Conservation (phyloP, 352 stramenopile species). For the Phytophthora chlamydospora region DNA sequence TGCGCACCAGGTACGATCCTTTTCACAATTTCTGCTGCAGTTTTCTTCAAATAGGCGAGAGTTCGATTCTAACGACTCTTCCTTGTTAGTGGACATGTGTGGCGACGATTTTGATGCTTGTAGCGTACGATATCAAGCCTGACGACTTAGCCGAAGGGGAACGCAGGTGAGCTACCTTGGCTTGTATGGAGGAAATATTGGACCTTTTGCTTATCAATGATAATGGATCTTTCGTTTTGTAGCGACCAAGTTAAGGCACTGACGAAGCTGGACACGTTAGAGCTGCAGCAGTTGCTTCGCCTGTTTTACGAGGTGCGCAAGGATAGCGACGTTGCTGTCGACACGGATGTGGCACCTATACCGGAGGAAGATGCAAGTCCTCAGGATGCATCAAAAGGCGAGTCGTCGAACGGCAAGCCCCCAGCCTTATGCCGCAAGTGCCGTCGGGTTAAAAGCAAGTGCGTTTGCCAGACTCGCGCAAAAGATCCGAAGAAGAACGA, state of each 20-base stretch:
- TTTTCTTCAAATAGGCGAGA: neutral
- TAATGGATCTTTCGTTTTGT: conserved; percentile 6
- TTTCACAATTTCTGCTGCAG: neutral
- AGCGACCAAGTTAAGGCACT: conserved; percentile 45
- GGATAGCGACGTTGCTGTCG: conserved; percentile 63
- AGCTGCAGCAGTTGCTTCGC: conserved; percentile 68
- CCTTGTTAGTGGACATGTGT: conserved; percentile 67
- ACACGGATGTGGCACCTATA: conserved; percentile 52
- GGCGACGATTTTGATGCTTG: conserved; percentile 66
- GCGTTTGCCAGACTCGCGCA: conserved; percentile 48
- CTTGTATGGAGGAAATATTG: neutral
- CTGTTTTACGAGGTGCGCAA: conserved; percentile 73
- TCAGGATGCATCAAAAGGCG: conserved; percentile 19
- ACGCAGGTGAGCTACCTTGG: conserved; percentile 38
- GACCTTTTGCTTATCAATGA: neutral
- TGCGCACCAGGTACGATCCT: conserved; percentile 51
- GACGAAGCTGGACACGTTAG: conserved; percentile 66
- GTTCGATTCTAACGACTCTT: neutral
- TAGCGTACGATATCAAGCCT: conserved; percentile 57
- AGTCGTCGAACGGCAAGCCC: conserved; percentile 1
- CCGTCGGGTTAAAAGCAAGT: conserved; percentile 63
- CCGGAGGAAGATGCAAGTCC: conserved; percentile 22
- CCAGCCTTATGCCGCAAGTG: conserved; percentile 73
- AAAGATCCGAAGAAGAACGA: conserved; percentile 35
- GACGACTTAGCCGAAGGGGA: conserved; percentile 45